These are phyloP conservation scores for Populus alba DNA, from an alignment of 345 rosid genomes.

Conservation along the genomic window DNA sequence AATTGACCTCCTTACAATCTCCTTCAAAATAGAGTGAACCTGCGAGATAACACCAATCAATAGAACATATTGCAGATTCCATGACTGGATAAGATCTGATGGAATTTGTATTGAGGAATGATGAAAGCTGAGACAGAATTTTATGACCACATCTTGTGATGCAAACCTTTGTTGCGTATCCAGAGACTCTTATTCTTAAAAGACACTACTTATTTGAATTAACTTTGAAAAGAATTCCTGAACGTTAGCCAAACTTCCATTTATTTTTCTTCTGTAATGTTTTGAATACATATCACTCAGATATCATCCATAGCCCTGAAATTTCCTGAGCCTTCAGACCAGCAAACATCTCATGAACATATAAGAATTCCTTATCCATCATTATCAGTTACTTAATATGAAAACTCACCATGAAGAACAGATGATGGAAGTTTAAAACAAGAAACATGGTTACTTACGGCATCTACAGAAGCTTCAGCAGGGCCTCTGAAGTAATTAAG, in stretches of 20 bases:
- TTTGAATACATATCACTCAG: background rate
- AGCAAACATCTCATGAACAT: background rate
- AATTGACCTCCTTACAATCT: constrained; percentile 57
- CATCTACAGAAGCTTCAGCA: constrained; percentile 74
- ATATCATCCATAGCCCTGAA: background rate
- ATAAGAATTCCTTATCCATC: background rate
- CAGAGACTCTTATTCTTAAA: background rate
- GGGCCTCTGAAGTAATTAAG: constrained; percentile 63
- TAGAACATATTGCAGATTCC: background rate
- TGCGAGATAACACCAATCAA: constrained; percentile 22
- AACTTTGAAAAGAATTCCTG: background rate
- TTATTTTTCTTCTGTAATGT: too few relatives aligned
- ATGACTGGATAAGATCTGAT: background rate
- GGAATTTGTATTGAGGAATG: too few relatives aligned
- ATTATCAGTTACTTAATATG: background rate
- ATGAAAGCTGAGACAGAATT: background rate
- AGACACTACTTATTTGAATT: background rate
- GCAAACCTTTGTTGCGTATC: background rate
- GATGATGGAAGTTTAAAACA: background rate
- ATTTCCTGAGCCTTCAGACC: background rate
- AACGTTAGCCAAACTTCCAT: too few relatives aligned
- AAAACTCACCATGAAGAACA: background rate
- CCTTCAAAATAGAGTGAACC: constrained; percentile 64
- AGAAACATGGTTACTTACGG: constrained; percentile 40
- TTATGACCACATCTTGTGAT: background rate